Base-by-base conservation (phyloP, 352 stramenopile species). In the Peronospora tabacina region DNA sequence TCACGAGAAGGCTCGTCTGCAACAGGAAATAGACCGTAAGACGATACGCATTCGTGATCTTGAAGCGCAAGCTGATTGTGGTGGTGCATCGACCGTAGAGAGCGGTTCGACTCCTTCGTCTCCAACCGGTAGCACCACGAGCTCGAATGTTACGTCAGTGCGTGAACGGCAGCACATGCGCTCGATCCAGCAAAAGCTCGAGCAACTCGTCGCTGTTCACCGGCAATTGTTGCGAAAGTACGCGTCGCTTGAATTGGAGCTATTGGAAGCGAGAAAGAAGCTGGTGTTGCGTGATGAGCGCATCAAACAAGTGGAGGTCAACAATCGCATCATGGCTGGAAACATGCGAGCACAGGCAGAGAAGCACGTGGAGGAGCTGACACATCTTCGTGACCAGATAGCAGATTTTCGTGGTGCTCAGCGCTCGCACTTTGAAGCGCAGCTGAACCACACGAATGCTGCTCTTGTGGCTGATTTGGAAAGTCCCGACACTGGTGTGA, bases 221-320 rank as follows among this genome's bases (percentile, higher is more conserved):
- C 80, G 85, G 10, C 85, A 95, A 53, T 59, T 96, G 12, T 51
- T 96, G 39, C 82, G 87, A 44, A 96, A 96, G 58, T 95, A 95
- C 50, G 85, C 85, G 32, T 92, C 82, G 9, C 64, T 95, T 4
- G 87, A 96, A 55, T 68, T 94, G 5, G 85, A 93, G 43, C 58
- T 89, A n/a, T 83, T 66, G 2, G 87, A 96, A 44, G 77, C 85
- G 24, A 87, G 85, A 47, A 93, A 95, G 73, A 95, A 95, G 55
- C 66, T 95, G 39, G 63, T 68, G n/a, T 55, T 95, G 15, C 85
- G 86, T 28, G 87, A 96, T 58, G 85, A 96, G 28, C 81, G 86
- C 26, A 95, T 96, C 56, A 88, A 90, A 53, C 72, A 90, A 30
- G 77, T 96, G n/a, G 86, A 96, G 32, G 68, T 60, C 8, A 93